These are phyloP conservation scores for Eucalyptus brandiana DNA, from an alignment of 345 rosid species.

Conservation along the genomic window DNA sequence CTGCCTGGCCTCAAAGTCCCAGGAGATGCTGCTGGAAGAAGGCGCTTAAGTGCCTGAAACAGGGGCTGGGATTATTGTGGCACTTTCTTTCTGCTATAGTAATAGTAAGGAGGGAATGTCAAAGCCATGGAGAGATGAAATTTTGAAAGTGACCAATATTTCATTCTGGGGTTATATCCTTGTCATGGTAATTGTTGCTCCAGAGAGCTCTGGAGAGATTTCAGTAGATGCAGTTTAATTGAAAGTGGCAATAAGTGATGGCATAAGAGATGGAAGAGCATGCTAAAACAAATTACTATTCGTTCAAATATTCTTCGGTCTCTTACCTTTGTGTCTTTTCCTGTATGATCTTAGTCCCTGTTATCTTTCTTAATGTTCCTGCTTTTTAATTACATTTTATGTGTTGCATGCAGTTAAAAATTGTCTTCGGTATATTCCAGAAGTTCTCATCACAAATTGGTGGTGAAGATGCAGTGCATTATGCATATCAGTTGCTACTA, in stretches of 20 bases:
- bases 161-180: neutral
- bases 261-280: neutral
- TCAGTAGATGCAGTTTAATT: neutral
- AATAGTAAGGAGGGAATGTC: neutral
- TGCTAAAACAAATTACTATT: neutral
- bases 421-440: slow-evolving; percentile 43
- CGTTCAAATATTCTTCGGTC: neutral
- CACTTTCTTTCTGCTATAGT: neutral
- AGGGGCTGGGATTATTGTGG: neutral
- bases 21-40: neutral
- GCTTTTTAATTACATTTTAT: neutral
- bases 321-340: neutral
- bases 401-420: slow-evolving; percentile 48
- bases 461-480: slow-evolving; percentile 25
- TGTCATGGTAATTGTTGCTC: neutral
- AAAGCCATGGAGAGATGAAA: neutral
- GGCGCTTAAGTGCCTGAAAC: neutral
- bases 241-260: neutral
- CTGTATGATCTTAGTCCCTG: neutral
- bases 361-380: neutral
- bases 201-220: neutral
- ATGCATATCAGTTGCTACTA: slow-evolving; percentile 48
- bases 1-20: neutral
- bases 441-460: slow-evolving; percentile 25
- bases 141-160: neutral